These are phyloP conservation scores for Stenocarpella maydis DNA, from an alignment of 2,329 filamentous ascomycete species.

Conservation along the genomic window DNA sequence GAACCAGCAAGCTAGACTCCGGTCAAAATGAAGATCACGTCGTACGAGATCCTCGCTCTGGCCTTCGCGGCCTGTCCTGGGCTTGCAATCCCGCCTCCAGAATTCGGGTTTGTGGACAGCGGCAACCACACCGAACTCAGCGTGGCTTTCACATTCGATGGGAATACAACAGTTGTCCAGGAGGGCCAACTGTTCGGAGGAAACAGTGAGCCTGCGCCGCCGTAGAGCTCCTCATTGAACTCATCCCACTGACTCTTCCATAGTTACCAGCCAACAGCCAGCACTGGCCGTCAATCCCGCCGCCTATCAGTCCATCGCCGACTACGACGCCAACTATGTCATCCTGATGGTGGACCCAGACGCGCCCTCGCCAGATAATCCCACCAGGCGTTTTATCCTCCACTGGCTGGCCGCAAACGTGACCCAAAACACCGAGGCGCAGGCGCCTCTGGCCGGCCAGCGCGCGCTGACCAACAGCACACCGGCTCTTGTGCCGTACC, in stretches of 20 bases:
- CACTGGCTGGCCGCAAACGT: constrained; percentile 31
- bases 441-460: constrained; percentile 24
- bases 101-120: constrained; percentile 22
- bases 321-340: constrained; percentile 24
- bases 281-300: constrained; percentile 21
- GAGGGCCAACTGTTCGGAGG: constrained; percentile 8
- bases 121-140: constrained; percentile 27
- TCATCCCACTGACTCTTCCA: background rate
- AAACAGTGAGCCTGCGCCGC: background rate
- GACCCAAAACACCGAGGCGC: background rate
- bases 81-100: constrained; percentile 27
- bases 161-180: constrained; percentile 19
- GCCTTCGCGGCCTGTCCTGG: constrained; percentile 22
- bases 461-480: constrained; percentile 21
- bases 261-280: constrained; percentile 26
- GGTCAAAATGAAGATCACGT: constrained; percentile 1
- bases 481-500: constrained; percentile 7
- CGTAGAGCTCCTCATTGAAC: background rate
- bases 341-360: constrained; percentile 32
- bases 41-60: constrained; percentile 11
- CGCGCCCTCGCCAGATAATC: constrained; percentile 21
- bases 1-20: background rate
- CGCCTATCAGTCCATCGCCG: constrained; percentile 8
- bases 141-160: constrained; percentile 26
- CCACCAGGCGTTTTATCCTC: constrained; percentile 21